Percentiles rank a stretch among this genome's conserved stretches.
These are phyloP conservation scores for Rhodofomes roseus DNA, from an alignment of 1,284 basidiomycete species.

Conservation along the genomic window DNA sequence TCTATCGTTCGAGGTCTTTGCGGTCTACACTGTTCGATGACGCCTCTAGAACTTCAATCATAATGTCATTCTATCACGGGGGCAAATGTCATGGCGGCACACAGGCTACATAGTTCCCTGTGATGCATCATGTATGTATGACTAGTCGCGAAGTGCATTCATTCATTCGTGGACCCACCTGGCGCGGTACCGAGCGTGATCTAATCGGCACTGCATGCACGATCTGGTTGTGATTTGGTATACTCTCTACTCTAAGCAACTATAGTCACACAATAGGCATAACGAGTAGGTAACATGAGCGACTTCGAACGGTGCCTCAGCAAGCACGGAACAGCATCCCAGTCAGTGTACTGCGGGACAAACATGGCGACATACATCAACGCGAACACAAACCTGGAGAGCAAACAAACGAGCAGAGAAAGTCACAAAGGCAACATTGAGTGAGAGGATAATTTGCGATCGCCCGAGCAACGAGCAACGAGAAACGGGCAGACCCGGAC, in stretches of 20 bases:
- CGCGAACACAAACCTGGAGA: background rate
- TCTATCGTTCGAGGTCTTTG: background rate
- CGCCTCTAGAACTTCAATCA: background rate
- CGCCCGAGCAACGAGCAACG: background rate
- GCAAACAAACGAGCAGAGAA: background rate
- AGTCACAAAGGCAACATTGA: background rate
- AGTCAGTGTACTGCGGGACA: background rate
- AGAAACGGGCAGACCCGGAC: no score
- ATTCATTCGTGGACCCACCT: no score
- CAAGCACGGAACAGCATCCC: background rate
- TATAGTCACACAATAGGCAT: slow-evolving; percentile 3
- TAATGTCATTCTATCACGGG: background rate
- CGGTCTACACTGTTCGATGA: background rate
- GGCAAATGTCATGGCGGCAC: no score
- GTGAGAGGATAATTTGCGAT: background rate
- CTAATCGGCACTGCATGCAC: background rate
- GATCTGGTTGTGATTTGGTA: background rate
- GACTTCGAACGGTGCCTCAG: background rate
- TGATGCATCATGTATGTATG: background rate
- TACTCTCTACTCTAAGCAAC: slow-evolving; percentile 6
- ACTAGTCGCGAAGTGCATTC: no score
- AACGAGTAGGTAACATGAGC: background rate
- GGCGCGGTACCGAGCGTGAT: no score
- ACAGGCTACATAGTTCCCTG: no score
- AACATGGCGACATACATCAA: background rate